Percentiles rank a stretch among this genome's conserved stretches.
Conservation (phyloP, 163 green algal genomes). For the Scenedesmus sp. region DNA sequence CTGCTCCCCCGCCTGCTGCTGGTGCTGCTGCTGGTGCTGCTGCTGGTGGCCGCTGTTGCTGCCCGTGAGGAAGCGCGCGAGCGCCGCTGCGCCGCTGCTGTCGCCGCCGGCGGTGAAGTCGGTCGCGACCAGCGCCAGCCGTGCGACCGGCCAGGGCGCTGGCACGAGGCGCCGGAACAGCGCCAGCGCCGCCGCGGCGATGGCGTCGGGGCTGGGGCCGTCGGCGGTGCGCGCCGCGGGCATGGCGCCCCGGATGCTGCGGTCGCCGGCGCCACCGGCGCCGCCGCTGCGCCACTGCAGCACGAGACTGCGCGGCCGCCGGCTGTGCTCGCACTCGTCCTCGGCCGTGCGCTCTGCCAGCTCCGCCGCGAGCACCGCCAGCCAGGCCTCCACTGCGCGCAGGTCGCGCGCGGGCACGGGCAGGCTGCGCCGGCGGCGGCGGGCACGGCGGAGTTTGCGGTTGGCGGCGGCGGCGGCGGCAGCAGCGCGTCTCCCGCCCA, state of each 20-base stretch:
- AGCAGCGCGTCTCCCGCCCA: too few species aligned
- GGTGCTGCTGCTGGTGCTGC: conserved; percentile 22
- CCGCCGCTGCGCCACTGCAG: conserved; percentile 26
- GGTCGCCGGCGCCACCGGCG: conserved; percentile 38
- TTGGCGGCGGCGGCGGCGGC: too few species aligned
- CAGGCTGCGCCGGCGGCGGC: too few species aligned
- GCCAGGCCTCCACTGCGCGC: conserved; percentile 62
- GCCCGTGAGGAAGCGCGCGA: neutral
- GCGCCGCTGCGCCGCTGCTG: conserved; percentile 58
- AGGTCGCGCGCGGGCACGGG: conserved; percentile 8
- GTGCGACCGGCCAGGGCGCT: conserved; percentile 68
- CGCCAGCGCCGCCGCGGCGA: conserved; percentile 52
- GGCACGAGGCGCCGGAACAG: conserved; percentile 53
- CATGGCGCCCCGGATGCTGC: conserved; percentile 66
- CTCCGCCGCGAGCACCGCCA: conserved; percentile 81
- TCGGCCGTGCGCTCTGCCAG: conserved; percentile 70
- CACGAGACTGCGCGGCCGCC: conserved; percentile 64
- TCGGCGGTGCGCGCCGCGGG: conserved; percentile 48
- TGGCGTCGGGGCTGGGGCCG: conserved; percentile 35
- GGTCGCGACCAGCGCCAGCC: conserved; percentile 67
- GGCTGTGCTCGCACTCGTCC: conserved; percentile 62
- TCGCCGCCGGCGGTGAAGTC: conserved; percentile 62
- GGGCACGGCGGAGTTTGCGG: too few species aligned
- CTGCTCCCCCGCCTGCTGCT: neutral
- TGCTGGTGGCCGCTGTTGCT: conserved; percentile 11